Conservation (phyloP, 495 filamentous ascomycete species). For the Diplogelasinospora grovesii region DNA sequence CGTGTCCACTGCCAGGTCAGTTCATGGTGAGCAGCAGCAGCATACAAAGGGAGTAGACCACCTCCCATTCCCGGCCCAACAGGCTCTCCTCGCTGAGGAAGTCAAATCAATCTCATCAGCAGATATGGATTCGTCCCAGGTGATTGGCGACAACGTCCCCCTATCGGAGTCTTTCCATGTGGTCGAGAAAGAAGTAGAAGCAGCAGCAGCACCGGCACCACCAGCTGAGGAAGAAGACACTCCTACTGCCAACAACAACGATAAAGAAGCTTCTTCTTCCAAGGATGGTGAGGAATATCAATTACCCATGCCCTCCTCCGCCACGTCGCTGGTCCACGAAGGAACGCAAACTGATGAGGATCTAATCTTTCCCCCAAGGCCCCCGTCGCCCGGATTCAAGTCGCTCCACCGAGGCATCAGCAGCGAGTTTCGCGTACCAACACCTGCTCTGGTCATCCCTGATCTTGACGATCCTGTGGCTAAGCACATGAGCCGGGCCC, state of each 20-base stretch:
- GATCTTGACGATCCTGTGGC: conserved; percentile 36
- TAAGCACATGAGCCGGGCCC: conserved; percentile 30
- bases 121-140: conserved; percentile 22
- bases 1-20: too few relatives aligned
- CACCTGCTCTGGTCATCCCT: conserved; percentile 38
- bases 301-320: too few relatives aligned
- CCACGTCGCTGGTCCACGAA: conserved; percentile 20
- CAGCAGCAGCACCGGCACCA: too few relatives aligned
- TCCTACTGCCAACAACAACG: conserved; percentile 13
- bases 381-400: conserved; percentile 10
- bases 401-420: conserved; percentile 13
- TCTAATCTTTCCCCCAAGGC: conserved; percentile 18
- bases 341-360: conserved; percentile 35
- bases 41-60: too few relatives aligned
- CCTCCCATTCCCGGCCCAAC: too few relatives aligned
- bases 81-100: conserved; percentile 1
- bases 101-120: conserved; percentile 7
- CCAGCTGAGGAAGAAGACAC: conserved; percentile 26
- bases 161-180: conserved; percentile 35
- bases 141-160: conserved; percentile 23
- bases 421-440: conserved; percentile 34
- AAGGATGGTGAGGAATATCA: conserved; percentile 33
- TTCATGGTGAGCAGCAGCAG: too few relatives aligned
- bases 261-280: conserved; percentile 21
- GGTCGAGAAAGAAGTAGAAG: conserved; percentile 24